Conservation (phyloP, 1,139 yeast genomes). For the Candida buenavistaensis region DNA sequence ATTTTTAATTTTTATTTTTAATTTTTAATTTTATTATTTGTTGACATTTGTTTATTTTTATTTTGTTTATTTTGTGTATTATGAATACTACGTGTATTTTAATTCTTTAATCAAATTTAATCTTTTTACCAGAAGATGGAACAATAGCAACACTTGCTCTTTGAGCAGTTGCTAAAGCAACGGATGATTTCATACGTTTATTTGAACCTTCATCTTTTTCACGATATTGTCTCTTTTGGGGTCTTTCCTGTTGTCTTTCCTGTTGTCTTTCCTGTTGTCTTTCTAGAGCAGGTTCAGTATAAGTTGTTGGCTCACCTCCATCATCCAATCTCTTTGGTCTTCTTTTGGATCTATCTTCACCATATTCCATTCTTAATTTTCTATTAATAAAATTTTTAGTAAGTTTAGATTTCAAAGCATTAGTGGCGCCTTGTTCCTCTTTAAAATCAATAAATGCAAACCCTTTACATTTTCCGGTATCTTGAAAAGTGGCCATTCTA, state of each 20-base stretch:
- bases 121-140: slow-evolving; percentile 86
- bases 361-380: slow-evolving; percentile 82
- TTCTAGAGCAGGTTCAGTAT: no score
- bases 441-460: slow-evolving; percentile 90
- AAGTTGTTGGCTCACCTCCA: no score
- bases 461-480: slow-evolving; percentile 94
- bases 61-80: slow-evolving; percentile 1
- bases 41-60: slow-evolving; percentile 1
- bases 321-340: slow-evolving; percentile 38
- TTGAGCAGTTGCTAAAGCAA: slow-evolving; percentile 85
- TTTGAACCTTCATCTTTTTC: slow-evolving; percentile 12
- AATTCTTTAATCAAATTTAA: slow-evolving; percentile 51
- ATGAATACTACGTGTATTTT: background rate
- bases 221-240: slow-evolving; percentile 22
- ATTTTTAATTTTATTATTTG: background rate
- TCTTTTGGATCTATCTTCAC: slow-evolving; percentile 91
- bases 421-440: slow-evolving; percentile 77
- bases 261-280: slow-evolving; percentile 1
- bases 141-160: slow-evolving; percentile 91
- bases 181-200: slow-evolving; percentile 72
- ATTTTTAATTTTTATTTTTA: slow-evolving; percentile 3
- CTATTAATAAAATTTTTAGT: slow-evolving; percentile 72
- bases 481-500: slow-evolving; percentile 97
- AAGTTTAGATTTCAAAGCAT: slow-evolving; percentile 72
- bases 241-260: slow-evolving; percentile 20